Base-by-base conservation (phyloP, 1,284 basidiomycete genomes). In the Xerocomus nothofagi region DNA sequence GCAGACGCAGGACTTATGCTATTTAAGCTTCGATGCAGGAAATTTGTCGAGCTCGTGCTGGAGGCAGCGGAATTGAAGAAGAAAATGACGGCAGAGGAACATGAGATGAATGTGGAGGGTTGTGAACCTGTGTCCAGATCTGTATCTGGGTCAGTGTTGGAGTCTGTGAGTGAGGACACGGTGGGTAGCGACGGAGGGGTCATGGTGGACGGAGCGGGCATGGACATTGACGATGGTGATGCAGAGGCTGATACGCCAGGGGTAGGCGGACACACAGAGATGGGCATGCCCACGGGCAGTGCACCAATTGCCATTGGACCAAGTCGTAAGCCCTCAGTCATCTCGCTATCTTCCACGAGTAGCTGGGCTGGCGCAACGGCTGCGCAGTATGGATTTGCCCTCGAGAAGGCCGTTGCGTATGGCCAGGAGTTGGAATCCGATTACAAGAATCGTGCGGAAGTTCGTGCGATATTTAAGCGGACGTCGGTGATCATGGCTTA, bases 401-500 rank as follows among this genome's bases (percentile, higher is more conserved):
- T 91, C 47, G 79, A 80, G 54, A 73, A 69, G 17, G 85, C 88
- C 0, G 77, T 93, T 47, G 61, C 70, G 20, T 90, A 88, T 57
- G 90, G 91, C 1, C 85, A 86, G 61, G 66, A 71, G 12, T 69
- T 92, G 53, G 79, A 84, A 54, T 74, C 78, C 36, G 81, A 88
- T 50, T 90, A 87, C 68, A 80, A 79, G 30, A 82, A 90, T 60
- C 76, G 86, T 18, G 71, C 79, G 1, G 80, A 82, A 57, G 79
- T 91, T 27, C 78, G 80, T 40, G 71, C 76, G 15, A 72, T 88
- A 46, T 79, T 90, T 61, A 83, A 82, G 57, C 76, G 80, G 46
- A 86, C 89, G 11, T 88, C 90, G 53, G 81, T 85, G 32, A 81
- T 93, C 42, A 78, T 92, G 47, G 87, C 89, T 30, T 92, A 84